Conservation (phyloP, 176 grass and related monocot species). For the Aechmea fasciata region DNA sequence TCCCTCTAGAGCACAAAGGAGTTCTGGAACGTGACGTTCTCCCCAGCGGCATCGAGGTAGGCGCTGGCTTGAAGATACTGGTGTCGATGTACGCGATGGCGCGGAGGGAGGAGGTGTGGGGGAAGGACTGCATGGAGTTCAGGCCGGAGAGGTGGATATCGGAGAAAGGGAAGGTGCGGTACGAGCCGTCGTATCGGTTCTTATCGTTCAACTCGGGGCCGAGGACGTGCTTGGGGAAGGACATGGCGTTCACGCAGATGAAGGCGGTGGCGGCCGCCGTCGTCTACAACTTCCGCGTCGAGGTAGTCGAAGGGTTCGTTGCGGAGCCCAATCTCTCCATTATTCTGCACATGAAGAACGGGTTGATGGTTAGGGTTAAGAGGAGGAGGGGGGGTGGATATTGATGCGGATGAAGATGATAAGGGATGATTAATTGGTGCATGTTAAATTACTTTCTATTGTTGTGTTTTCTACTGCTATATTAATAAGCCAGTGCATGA, state of each 20-base stretch:
- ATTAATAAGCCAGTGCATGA: too few species aligned
- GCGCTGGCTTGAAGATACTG: slow-evolving; percentile 35
- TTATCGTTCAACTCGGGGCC: slow-evolving; percentile 76
- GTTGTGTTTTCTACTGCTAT: too few species aligned
- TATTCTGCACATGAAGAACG: slow-evolving; percentile 75
- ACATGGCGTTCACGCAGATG: slow-evolving; percentile 74
- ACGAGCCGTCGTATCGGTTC: slow-evolving; percentile 82
- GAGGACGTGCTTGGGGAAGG: slow-evolving; percentile 76
- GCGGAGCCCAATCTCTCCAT: slow-evolving; percentile 74
- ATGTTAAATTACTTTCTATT: too few species aligned
- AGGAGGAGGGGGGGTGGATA: slow-evolving; percentile 23
- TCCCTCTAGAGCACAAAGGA: slow-evolving; percentile 74
- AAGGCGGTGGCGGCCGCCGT: slow-evolving; percentile 43
- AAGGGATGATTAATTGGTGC: too few species aligned
- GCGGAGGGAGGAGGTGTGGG: slow-evolving; percentile 68
- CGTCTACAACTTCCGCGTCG: slow-evolving; percentile 56
- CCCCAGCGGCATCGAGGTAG: slow-evolving; percentile 49
- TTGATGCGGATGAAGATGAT: neutral
- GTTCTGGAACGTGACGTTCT: slow-evolving; percentile 43
- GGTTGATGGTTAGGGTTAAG: slow-evolving; percentile 38
- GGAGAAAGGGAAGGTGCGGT: slow-evolving; percentile 34
- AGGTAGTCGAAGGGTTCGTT: slow-evolving; percentile 36
- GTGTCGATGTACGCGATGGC: slow-evolving; percentile 59
- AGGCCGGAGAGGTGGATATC: slow-evolving; percentile 63
- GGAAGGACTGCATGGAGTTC: slow-evolving; percentile 73